These are phyloP conservation scores for Coleophoma crateriformis DNA, from an alignment of 2,329 filamentous ascomycete genomes.

Conservation along the genomic window DNA sequence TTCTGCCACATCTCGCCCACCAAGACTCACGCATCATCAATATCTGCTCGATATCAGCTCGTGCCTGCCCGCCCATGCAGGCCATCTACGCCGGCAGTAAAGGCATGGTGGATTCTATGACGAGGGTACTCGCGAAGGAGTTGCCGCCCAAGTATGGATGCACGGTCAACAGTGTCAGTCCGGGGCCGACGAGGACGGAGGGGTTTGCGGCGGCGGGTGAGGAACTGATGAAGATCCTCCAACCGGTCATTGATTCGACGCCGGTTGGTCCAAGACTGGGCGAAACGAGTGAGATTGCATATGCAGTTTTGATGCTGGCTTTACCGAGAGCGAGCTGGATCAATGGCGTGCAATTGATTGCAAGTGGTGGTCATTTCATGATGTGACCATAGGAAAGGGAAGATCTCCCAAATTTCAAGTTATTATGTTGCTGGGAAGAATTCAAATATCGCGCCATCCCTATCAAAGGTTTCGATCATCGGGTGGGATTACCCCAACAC, in stretches of 20 bases:
- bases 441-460: no score
- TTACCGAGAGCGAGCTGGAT: conserved; percentile 40
- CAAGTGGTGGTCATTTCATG: conserved; percentile 22
- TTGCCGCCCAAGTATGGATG: conserved; percentile 37
- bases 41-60: conserved; percentile 32
- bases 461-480: no score
- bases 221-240: conserved; percentile 34
- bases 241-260: conserved; percentile 35
- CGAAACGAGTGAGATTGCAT: conserved; percentile 39
- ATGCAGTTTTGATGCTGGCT: conserved; percentile 38
- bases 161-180: conserved; percentile 39
- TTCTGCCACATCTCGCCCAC: conserved; percentile 31
- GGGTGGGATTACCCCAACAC: no score
- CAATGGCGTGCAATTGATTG: conserved; percentile 34
- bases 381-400: neutral
- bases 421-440: no score
- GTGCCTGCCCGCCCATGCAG: conserved; percentile 29
- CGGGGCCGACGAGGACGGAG: conserved; percentile 36
- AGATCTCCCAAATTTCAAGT: no score
- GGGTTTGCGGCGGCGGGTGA: conserved; percentile 28
- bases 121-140: conserved; percentile 34
- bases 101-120: conserved; percentile 43
- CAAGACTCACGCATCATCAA: conserved; percentile 35
- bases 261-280: conserved; percentile 37
- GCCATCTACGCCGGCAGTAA: conserved; percentile 45